Conservation (phyloP, 2,329 filamentous ascomycete genomes). For the Alternaria postmessia region DNA sequence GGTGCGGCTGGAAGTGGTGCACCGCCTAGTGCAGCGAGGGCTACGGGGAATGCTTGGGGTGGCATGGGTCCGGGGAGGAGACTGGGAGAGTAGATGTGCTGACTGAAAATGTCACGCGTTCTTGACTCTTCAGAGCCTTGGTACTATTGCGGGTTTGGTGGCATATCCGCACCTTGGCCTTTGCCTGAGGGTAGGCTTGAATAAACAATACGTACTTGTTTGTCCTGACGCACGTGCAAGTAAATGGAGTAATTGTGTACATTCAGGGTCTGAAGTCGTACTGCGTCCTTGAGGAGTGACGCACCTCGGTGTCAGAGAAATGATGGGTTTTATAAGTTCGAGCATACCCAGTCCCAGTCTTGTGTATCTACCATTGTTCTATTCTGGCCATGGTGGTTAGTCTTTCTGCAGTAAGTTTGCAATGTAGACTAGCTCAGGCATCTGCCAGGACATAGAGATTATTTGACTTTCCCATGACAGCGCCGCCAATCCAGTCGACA, state of each 20-base stretch:
- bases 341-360: no score
- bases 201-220: background rate
- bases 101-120: slow-evolving; percentile 13
- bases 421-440: no score
- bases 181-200: background rate
- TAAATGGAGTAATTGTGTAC: background rate
- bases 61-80: slow-evolving; percentile 44
- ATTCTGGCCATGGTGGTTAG: accelerated
- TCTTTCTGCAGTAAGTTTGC: no score
- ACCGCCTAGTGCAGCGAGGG: slow-evolving; percentile 30
- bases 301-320: no score
- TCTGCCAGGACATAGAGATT: accelerated
- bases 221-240: accelerated
- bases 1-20: slow-evolving; percentile 23
- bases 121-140: background rate
- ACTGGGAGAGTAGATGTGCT: slow-evolving; percentile 30
- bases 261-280: background rate
- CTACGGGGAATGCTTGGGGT: slow-evolving; percentile 36
- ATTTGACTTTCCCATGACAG: accelerated
- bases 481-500: no score
- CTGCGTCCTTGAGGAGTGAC: no score
- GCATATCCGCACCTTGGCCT: background rate
- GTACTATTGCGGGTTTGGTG: background rate
- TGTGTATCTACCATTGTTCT: no score
- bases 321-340: accelerated